Evolutionary conservation across 805 yeast genomes (phyloP).

Genomic region (Teunomyces stri): DNA sequence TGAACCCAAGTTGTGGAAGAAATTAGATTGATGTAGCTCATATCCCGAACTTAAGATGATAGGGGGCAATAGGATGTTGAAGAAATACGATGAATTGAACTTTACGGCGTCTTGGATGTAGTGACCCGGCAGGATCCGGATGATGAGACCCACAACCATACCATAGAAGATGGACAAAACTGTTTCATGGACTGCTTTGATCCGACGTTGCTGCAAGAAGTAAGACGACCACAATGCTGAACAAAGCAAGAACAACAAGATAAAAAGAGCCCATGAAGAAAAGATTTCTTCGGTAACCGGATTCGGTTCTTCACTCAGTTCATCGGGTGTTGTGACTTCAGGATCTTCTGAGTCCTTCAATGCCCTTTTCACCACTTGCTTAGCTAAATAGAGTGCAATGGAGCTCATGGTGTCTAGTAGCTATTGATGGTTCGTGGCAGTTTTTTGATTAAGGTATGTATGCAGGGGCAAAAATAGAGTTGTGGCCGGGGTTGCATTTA

Average conservation of each 20-base stretch:
- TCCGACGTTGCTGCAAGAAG: slow-evolving; percentile 84
- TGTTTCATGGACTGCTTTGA: slow-evolving; percentile 96
- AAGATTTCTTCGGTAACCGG: slow-evolving; percentile 94
- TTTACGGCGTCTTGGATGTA: slow-evolving; percentile 96
- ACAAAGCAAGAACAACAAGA: slow-evolving; percentile 72
- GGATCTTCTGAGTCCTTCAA: slow-evolving; percentile 39
- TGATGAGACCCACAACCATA: slow-evolving; percentile 89
- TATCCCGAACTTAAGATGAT: slow-evolving; percentile 95
- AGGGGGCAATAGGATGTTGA: slow-evolving; percentile 92
- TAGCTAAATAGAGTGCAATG: slow-evolving; percentile 23
- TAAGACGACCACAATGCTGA: slow-evolving; percentile 95
- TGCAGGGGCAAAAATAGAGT: slow-evolving; percentile 5
- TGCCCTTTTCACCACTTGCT: slow-evolving; percentile 33
- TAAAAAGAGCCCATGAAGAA: slow-evolving; percentile 96
- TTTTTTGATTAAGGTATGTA: background rate
- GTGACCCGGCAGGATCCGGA: slow-evolving; percentile 91
- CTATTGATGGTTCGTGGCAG: slow-evolving; percentile 4
- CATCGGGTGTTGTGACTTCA: slow-evolving; percentile 47
- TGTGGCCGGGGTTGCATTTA: background rate
- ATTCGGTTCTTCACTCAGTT: slow-evolving; percentile 59
- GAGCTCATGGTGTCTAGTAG: slow-evolving; percentile 20
- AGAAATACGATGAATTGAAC: slow-evolving; percentile 90
- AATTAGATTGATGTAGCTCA: slow-evolving; percentile 93
- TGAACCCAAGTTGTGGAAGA: slow-evolving; percentile 87
- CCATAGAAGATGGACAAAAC: slow-evolving; percentile 95